phyloP scores from a whole-genome alignment of 169 alveolate genomes.

The Cryptosporidium ryanae region DNA sequence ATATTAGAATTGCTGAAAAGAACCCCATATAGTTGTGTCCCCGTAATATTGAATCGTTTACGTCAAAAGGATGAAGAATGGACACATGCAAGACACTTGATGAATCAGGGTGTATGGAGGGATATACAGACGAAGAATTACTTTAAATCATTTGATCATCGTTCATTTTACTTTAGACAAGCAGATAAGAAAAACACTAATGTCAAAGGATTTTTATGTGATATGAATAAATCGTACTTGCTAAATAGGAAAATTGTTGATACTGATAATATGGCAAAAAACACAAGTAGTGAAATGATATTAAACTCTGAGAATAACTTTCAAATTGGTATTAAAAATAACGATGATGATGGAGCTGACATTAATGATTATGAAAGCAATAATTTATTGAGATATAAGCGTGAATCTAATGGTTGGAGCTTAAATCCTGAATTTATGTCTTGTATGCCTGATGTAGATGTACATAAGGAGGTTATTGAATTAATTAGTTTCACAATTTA shows the following conservation, averaged over 20 bases:
- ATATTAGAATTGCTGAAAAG: conserved; percentile 78
- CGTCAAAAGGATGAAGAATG: conserved; percentile 80
- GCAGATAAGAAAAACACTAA: conserved; percentile 83
- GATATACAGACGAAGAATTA: conserved; percentile 83
- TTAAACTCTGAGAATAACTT: background rate
- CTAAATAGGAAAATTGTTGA: conserved; percentile 74
- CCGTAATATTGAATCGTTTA: conserved; percentile 80
- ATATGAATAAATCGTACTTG: conserved; percentile 65
- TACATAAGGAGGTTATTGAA: conserved; percentile 73
- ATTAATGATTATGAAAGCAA: background rate
- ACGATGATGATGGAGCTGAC: no score
- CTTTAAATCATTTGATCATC: conserved; percentile 84
- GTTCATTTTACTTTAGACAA: conserved; percentile 84
- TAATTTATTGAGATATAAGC: conserved; percentile 45
- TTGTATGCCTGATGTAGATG: conserved; percentile 75
- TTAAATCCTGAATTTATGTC: conserved; percentile 79
- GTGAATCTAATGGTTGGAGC: conserved; percentile 81
- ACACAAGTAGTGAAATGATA: background rate
- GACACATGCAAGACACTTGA: conserved; percentile 78
- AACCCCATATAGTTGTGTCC: conserved; percentile 82
- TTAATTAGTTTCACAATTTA: conserved; percentile 67
- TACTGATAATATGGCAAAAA: background rate
- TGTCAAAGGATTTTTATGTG: conserved; percentile 78
- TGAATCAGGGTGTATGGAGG: conserved; percentile 80
- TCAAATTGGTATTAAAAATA: background rate